phyloP scores from a whole-genome alignment of 2,329 filamentous ascomycete genomes.

The Waltergamsia citrina region DNA sequence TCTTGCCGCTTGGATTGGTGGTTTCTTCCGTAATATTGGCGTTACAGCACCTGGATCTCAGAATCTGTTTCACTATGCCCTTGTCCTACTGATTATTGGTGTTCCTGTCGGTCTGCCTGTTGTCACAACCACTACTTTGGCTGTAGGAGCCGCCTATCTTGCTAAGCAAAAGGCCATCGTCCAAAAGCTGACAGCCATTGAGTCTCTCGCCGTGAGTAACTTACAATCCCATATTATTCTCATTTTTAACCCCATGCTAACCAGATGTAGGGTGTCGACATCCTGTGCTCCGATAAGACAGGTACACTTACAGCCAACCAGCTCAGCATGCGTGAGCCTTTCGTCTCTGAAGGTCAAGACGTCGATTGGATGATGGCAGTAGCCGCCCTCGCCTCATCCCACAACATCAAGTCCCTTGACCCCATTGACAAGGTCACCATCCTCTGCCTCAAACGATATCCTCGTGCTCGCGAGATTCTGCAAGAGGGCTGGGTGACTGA shows the following conservation, averaged over 20 bases:
- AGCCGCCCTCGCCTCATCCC: slow-evolving; percentile 65
- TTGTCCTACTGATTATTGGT: slow-evolving; percentile 68
- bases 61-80: slow-evolving; percentile 58
- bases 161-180: slow-evolving; percentile 72
- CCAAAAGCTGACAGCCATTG: slow-evolving; percentile 71
- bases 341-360: slow-evolving; percentile 66
- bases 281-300: slow-evolving; percentile 76
- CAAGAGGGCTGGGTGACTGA: slow-evolving; percentile 67
- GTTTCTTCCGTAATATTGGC: slow-evolving; percentile 66
- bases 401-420: slow-evolving; percentile 71
- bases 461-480: slow-evolving; percentile 68
- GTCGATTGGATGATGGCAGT: slow-evolving; percentile 83
- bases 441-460: slow-evolving; percentile 65
- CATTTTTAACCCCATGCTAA: neutral
- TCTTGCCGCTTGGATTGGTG: slow-evolving; percentile 65
- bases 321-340: slow-evolving; percentile 67
- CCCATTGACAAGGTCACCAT: slow-evolving; percentile 75
- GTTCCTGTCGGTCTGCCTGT: slow-evolving; percentile 73
- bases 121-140: slow-evolving; percentile 68
- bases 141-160: slow-evolving; percentile 68
- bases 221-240: neutral
- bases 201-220: slow-evolving; percentile 52
- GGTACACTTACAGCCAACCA: slow-evolving; percentile 70
- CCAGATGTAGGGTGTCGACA: slow-evolving; percentile 49
- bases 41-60: slow-evolving; percentile 45